Base-by-base conservation (phyloP, 331 rosid species). In the Stylosanthes scabra region DNA sequence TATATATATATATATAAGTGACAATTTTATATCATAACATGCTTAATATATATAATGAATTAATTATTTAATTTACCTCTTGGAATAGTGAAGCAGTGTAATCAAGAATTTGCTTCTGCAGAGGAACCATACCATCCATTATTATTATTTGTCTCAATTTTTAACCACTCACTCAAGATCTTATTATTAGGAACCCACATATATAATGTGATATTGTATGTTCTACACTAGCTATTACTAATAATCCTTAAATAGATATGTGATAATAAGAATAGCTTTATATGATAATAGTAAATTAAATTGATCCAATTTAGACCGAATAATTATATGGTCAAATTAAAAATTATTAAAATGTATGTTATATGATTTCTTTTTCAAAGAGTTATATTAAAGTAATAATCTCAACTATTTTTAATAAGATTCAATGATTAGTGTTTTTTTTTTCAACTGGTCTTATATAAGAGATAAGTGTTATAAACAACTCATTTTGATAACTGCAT, bases 41-140 rank as follows among this genome's bases (percentile, higher is more conserved):
- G 74, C 72, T 80, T 68, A 87, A 11, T 4, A 20, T 20, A 11
- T 4, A 20, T 20, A 20, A 20, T 20, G 25, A 20, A 39, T 39
- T 39, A 39, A 20, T 20, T 20, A 20, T 20, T 20, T 20, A 20
- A 20, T 92, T 3, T 61, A 77, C 81, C 92, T 93, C 98, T 5
- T 77, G 74, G 68, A 87, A 89, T 68, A 93, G 91, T 51, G 88
- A 86, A 41, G 78, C 52, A 47, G 77, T 86, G 78, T 89, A 87
- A 69, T 82, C 91, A 64, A 39, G 74, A 45, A 91, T 70, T 69
- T 85, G 85, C 80, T 75, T 84, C 85, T 83, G 82, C 66, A 90
- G 85, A 76, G 78, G 84, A 86, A 68, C 59, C 49, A 71, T 82
- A 63, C 55, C 80, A 70, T 79, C 96, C 92, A 89, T 89, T 68